Evolutionary conservation across 495 filamentous ascomycete species (phyloP), one percentile per base, ranked within the genome.

Genomic region (Staphylotrichum tortipilum): DNA sequence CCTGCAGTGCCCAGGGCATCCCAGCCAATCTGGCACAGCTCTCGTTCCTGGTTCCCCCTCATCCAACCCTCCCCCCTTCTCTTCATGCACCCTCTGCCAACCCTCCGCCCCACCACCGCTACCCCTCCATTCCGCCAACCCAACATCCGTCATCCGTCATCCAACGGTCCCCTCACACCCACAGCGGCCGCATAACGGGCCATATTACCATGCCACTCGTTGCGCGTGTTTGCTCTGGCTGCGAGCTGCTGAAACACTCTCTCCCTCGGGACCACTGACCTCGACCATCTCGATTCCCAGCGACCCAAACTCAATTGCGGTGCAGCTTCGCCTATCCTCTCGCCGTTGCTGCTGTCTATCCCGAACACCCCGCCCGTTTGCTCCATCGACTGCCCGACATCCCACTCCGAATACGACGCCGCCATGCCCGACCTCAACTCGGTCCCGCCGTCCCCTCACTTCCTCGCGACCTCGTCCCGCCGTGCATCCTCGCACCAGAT

Each of bases 361-460:
- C 33, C n/a, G 4, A 3, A 35, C 33, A 15, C 4, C 31, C 8
- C 31, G 31, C 31, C 23, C 22, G 23, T 39, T 18, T 23, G 17
- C 21, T 34, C 9, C 45, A 39, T 10, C 17, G 19, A 24, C 42
- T 18, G 41, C 14, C 12, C 38, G 38, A 28, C 45, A 38, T 22
- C 7, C 12, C 9, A 14, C 9, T 7, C 9, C 36, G 26, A 17
- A 9, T 17, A 29, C 24, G 3, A 22, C 21, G 15, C 21, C 51
- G 56, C 49, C 6, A 75, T 72, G 63, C 75, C 84, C 24, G 83
- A 85, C 50, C 67, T 82, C 47, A 85, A 79, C 56, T 73, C 79
- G 3, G 68, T 79, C 24, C 72, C 82, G 41, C 65, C 77, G 5
- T 81, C 78, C 24, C 74, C 78, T 21, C 72, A 72, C 49, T 57